Evolutionary conservation across 1,139 yeast genomes (phyloP), one percentile per base, ranked within the genome.

Genomic region (Suhomyces panamericanus): DNA sequence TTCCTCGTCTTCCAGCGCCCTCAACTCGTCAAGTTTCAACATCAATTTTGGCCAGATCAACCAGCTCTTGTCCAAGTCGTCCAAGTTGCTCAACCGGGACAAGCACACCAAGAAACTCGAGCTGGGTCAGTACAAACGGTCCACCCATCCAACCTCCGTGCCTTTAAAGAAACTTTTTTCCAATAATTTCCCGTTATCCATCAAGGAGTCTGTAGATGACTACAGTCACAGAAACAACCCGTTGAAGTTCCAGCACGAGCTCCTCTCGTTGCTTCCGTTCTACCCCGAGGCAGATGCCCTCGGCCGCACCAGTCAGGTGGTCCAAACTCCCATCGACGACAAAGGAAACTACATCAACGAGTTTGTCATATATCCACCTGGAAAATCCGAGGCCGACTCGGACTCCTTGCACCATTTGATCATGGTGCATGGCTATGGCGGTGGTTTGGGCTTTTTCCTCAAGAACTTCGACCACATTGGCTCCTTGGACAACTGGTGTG

Each of bases 381-480:
- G 64, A 8, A 64, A 65, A 29, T 57, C 68, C 3, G 61, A 63
- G 9, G 51, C 58, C 24, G 59, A 55, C 40, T 56, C 58, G 39
- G 49, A 55, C 17, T 65, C 70, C 2, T 55, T 69, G 50, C 77
- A 81, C 47, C 91, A 85, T 63, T 63, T 85, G 32, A 75, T 86
- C 0, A 67, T 86, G 64, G 67, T 85, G 6, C 95, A 86, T 62
- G 95, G 95, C 0, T 85, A 86, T 55, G 95, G 93, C 2, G 88
- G 87, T 0, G 91, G 91, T 0, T 62, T 85, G 13, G 93, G 95
- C 0, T 82, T 85, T 53, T 86, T 73, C 54, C 57, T 83, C 33
- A 83, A 83, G 56, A 86, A 84, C 56, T 74, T 81, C 43, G 80
- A 78, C 42, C 67, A 60, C 1, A 54, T 83, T n/a, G 56, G 71